Evolutionary conservation across 345 rosid species (phyloP).

Genomic region (Syzygium oleosum): DNA sequence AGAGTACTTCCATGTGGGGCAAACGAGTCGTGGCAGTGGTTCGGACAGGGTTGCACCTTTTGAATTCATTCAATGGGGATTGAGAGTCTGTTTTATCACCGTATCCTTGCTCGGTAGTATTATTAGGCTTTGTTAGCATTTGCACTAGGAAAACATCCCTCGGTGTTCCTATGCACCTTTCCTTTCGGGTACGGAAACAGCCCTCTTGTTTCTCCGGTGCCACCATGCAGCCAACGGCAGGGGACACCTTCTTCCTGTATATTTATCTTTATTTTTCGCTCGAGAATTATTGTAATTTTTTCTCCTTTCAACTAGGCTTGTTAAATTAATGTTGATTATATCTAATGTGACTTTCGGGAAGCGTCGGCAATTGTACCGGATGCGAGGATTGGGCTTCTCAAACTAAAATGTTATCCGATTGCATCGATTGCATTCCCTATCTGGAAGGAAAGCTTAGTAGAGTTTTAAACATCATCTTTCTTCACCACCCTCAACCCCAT

Average conservation of each 20-base stretch:
- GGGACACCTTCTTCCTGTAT: background rate
- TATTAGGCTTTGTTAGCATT: background rate
- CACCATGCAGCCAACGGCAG: background rate
- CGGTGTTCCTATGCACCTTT: background rate
- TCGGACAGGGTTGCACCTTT: slow-evolving; percentile 11
- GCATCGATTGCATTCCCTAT: background rate
- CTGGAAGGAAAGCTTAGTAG: background rate
- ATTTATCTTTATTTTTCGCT: background rate
- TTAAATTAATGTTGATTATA: background rate
- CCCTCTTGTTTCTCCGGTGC: background rate
- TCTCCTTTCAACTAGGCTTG: background rate
- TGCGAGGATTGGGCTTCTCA: background rate
- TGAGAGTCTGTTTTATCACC: slow-evolving; percentile 9
- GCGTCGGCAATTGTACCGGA: background rate
- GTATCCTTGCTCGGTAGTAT: background rate
- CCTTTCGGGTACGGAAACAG: background rate
- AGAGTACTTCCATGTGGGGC: slow-evolving; percentile 61
- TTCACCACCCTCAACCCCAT: background rate
- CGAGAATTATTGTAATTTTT: background rate
- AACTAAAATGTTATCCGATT: background rate
- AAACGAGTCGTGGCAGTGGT: slow-evolving; percentile 20
- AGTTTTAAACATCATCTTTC: background rate
- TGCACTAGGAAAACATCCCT: background rate
- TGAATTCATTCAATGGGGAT: slow-evolving; percentile 3
- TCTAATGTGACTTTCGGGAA: background rate